Conservation (phyloP, 768 basidiomycete species). For the Suillus ampliporus region DNA sequence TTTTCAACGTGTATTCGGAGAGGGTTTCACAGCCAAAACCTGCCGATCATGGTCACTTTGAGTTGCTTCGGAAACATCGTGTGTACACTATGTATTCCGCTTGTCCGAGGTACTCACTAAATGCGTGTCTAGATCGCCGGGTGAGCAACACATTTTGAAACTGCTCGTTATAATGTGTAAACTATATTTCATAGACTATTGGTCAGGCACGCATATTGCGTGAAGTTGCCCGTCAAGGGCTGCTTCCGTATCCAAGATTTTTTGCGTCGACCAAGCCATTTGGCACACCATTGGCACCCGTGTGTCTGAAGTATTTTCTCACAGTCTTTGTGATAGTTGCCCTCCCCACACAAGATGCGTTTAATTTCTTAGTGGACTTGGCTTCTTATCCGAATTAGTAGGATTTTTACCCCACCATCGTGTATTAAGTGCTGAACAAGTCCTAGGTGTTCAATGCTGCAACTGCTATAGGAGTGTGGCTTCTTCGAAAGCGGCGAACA, state of each 20-base stretch:
- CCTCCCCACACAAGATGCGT: slow-evolving; percentile 49
- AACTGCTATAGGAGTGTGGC: slow-evolving; percentile 39
- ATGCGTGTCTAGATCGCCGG: slow-evolving; percentile 1
- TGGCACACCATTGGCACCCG: slow-evolving; percentile 52
- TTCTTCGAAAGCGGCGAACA: slow-evolving; percentile 33
- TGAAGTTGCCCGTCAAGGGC: slow-evolving; percentile 58
- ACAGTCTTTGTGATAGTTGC: slow-evolving; percentile 49
- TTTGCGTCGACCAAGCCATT: slow-evolving; percentile 55
- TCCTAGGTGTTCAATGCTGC: slow-evolving; percentile 27
- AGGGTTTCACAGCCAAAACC: slow-evolving; percentile 40
- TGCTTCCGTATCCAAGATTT: slow-evolving; percentile 53
- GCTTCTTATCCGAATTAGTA: slow-evolving; percentile 45
- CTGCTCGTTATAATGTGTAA: background rate
- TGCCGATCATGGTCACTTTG: slow-evolving; percentile 45
- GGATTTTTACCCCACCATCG: slow-evolving; percentile 16
- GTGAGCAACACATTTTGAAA: background rate
- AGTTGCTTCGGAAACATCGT: slow-evolving; percentile 49
- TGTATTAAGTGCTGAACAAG: slow-evolving; percentile 11
- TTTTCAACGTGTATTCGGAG: slow-evolving; percentile 56
- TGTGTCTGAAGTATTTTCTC: slow-evolving; percentile 44
- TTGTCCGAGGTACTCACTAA: background rate
- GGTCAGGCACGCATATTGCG: slow-evolving; percentile 53
- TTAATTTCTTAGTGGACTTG: slow-evolving; percentile 50
- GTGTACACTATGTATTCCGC: slow-evolving; percentile 15
- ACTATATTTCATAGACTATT: slow-evolving; percentile 31